Percentiles rank a stretch among this genome's conserved stretches.
Evolutionary conservation across 371 early-diverging fungal genomes (phyloP).

Genomic region (Phascolomyces articulosus): DNA sequence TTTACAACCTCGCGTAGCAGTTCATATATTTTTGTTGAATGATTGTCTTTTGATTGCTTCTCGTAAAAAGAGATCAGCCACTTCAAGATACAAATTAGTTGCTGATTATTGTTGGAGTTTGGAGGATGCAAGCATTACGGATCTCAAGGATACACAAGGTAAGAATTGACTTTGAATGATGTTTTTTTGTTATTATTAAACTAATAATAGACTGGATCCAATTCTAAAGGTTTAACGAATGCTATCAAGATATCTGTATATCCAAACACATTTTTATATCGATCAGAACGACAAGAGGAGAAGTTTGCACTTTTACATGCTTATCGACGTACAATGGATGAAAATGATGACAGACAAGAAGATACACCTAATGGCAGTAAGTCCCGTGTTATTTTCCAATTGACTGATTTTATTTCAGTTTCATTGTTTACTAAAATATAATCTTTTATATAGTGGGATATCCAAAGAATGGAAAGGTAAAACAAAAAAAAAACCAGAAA

Average conservation of each 20-base stretch:
- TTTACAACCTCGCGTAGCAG: constrained; percentile 72
- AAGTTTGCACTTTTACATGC: constrained; percentile 73
- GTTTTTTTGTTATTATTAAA: too few relatives aligned
- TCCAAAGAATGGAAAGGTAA: constrained; percentile 6
- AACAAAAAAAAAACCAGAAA: too few relatives aligned
- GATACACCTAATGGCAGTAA: constrained; percentile 28
- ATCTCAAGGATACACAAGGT: constrained; percentile 82
- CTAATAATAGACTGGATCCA: too few relatives aligned
- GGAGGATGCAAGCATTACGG: constrained; percentile 76
- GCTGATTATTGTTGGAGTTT: constrained; percentile 82
- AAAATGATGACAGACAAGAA: constrained; percentile 53
- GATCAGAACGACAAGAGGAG: constrained; percentile 72
- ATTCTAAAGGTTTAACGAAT: constrained; percentile 35
- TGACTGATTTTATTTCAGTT: background rate
- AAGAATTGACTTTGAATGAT: too few relatives aligned
- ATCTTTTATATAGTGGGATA: background rate
- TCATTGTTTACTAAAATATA: background rate
- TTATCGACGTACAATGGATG: constrained; percentile 69
- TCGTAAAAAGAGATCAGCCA: constrained; percentile 73
- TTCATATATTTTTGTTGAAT: constrained; percentile 80
- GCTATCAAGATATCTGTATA: constrained; percentile 76
- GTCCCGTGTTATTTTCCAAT: background rate
- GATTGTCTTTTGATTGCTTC: constrained; percentile 81
- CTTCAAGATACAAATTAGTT: constrained; percentile 70
- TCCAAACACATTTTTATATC: constrained; percentile 76